Conservation (phyloP, 345 rosid species). For the Rhizophora mangle region DNA sequence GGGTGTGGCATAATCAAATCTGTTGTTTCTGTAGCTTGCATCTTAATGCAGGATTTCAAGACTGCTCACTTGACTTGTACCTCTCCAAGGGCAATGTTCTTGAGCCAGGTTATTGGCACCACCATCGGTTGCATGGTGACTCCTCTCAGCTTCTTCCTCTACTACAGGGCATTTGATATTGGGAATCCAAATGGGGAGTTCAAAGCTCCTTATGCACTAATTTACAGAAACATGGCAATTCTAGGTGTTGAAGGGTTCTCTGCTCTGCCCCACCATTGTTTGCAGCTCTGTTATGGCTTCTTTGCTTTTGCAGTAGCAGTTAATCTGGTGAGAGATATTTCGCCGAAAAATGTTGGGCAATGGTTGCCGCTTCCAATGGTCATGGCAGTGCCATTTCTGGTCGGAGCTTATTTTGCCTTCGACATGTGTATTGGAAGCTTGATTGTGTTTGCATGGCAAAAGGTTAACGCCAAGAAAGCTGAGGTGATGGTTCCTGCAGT, state of each 20-base stretch:
- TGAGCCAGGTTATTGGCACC: conserved; percentile 77
- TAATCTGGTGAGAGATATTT: conserved; percentile 60
- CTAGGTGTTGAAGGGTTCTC: conserved; percentile 61
- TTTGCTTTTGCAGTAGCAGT: conserved; percentile 66
- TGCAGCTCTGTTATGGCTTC: conserved; percentile 66
- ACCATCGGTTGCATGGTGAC: conserved; percentile 63
- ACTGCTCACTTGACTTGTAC: conserved; percentile 78
- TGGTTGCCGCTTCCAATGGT: conserved; percentile 94
- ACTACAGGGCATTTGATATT: conserved; percentile 81
- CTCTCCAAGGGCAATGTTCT: conserved; percentile 87
- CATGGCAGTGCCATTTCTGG: conserved; percentile 77
- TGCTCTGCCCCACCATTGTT: conserved; percentile 55
- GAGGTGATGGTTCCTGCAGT: conserved; percentile 82
- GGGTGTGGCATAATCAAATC: conserved; percentile 94
- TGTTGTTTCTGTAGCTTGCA: conserved; percentile 81
- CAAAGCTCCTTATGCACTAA: conserved; percentile 86
- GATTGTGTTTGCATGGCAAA: conserved; percentile 59
- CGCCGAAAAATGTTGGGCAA: conserved; percentile 57
- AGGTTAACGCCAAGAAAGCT: conserved; percentile 52
- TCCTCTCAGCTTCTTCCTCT: conserved; percentile 84
- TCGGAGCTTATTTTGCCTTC: conserved; percentile 88
- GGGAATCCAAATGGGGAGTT: conserved; percentile 90
- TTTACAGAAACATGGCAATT: conserved; percentile 82
- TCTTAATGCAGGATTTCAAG: conserved; percentile 91
- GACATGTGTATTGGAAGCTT: conserved; percentile 85